These are phyloP conservation scores for Saccharomycopsis vini DNA, from an alignment of 805 yeast genomes.

Conservation along the genomic window DNA sequence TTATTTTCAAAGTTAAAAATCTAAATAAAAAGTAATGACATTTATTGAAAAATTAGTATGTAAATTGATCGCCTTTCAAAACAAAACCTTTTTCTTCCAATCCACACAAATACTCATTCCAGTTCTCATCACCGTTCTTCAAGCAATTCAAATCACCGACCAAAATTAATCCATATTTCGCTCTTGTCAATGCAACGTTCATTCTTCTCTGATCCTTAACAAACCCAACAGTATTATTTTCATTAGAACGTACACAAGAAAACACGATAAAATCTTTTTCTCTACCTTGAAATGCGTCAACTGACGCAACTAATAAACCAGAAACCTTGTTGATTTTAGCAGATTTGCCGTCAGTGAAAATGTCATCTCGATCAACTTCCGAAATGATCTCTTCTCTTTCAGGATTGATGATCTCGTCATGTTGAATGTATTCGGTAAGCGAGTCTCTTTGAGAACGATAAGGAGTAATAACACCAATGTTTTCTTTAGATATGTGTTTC, in stretches of 20 bases:
- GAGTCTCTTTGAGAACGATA: constrained; percentile 67
- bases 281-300: constrained; percentile 72
- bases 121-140: constrained; percentile 34
- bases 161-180: constrained; percentile 66
- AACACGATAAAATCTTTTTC: constrained; percentile 62
- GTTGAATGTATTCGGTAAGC: constrained; percentile 40
- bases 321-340: constrained; percentile 39
- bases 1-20: too few relatives aligned
- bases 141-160: constrained; percentile 53
- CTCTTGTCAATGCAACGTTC: constrained; percentile 85
- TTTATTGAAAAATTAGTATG: too few relatives aligned
- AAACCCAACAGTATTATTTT: constrained; percentile 68
- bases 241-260: constrained; percentile 67
- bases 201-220: constrained; percentile 77
- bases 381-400: constrained; percentile 35
- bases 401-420: constrained; percentile 51
- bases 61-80: constrained; percentile 8
- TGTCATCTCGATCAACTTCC: constrained; percentile 56
- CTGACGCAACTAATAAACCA: constrained; percentile 44
- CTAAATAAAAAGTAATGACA: too few relatives aligned
- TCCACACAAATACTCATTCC: constrained; percentile 38
- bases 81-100: constrained; percentile 12
- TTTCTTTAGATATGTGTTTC: constrained; percentile 38
- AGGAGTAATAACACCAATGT: constrained; percentile 67
- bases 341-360: constrained; percentile 36